Evolutionary conservation across 1,284 basidiomycete genomes (phyloP).

Genomic region (Malassezia furfur): DNA sequence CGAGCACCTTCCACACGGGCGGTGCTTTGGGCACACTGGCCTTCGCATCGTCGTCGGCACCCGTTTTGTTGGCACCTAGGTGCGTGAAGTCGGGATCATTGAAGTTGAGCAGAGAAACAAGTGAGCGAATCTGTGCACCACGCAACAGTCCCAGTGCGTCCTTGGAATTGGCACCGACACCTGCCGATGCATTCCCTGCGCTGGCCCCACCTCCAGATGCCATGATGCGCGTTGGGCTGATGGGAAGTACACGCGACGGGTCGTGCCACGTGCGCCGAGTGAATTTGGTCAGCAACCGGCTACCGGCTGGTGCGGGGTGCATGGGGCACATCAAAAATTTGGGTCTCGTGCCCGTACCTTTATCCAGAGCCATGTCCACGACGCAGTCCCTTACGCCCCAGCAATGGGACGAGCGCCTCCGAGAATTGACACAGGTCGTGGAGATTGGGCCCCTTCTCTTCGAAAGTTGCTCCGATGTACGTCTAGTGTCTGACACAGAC

Average conservation of each 20-base stretch:
- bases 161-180: not conserved
- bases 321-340: not conserved
- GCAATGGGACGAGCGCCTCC: constrained; percentile 8
- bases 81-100: constrained; percentile 33
- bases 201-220: not conserved
- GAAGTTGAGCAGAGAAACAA: constrained; percentile 42
- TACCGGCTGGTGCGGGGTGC: not conserved
- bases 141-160: constrained; percentile 17
- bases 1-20: constrained; percentile 90
- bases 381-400: not conserved
- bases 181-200: not conserved
- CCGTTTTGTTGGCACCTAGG: constrained; percentile 15
- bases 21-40: constrained; percentile 52
- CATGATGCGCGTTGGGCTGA: not conserved
- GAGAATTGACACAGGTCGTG: not conserved
- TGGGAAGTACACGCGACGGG: not conserved
- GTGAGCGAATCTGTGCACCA: constrained; percentile 33
- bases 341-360: not conserved
- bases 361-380: not conserved
- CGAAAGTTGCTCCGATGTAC: constrained; percentile 4
- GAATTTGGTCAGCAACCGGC: not conserved
- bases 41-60: constrained; percentile 2
- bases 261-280: not conserved
- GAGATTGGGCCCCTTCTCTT: not conserved
- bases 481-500: constrained; percentile 9